phyloP scores from a whole-genome alignment of 2,329 filamentous ascomycete species.

The Pestalotiopsis sp. region DNA sequence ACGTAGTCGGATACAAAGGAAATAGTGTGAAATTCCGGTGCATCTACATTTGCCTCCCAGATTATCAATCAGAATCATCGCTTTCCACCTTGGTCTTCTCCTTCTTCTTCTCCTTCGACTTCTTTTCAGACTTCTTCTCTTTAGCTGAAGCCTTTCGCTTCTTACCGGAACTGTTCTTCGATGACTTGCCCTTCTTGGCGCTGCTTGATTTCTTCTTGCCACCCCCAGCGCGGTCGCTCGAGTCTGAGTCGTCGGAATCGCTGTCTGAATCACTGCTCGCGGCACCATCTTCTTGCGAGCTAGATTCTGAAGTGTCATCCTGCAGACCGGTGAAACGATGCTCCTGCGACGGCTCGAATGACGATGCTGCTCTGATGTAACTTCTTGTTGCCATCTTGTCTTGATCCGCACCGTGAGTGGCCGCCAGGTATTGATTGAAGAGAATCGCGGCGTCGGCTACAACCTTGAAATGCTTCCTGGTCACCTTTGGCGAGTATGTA shows the following conservation, averaged over 20 bases:
- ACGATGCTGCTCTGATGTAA: neutral
- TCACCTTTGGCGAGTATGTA: neutral
- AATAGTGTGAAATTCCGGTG: too few relatives aligned
- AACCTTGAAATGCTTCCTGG: neutral
- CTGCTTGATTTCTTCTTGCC: neutral
- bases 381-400: neutral
- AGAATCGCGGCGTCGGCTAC: neutral
- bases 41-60: neutral
- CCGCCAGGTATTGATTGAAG: neutral
- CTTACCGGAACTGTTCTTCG: neutral
- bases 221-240: neutral
- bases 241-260: neutral
- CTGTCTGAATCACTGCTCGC: neutral
- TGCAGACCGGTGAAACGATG: neutral
- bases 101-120: neutral
- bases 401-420: neutral
- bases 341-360: neutral
- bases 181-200: neutral
- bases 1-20: too few relatives aligned
- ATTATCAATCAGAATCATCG: neutral
- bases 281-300: neutral
- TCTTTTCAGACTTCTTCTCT: neutral
- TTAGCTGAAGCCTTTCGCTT: neutral
- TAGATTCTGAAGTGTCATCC: neutral
- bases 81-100: neutral